Percentiles rank a stretch among this genome's conserved stretches.
phyloP scores from a whole-genome alignment of 2,329 filamentous ascomycete species.

The Paramyrothecium roridum region DNA sequence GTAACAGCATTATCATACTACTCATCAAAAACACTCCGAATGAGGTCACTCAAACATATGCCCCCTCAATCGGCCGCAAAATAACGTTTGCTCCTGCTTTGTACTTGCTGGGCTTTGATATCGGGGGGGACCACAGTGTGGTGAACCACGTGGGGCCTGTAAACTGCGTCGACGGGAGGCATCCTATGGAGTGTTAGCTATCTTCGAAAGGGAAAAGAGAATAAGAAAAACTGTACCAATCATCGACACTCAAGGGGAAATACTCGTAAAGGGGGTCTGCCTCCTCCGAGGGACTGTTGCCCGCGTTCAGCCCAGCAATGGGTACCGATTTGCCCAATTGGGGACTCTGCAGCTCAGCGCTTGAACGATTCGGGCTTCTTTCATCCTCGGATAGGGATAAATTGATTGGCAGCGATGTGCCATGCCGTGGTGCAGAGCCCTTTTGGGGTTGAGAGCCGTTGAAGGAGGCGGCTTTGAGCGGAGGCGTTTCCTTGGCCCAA shows the following conservation, averaged over 20 bases:
- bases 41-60: neutral
- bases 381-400: conserved; percentile 60
- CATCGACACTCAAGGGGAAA: conserved; percentile 85
- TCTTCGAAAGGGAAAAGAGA: neutral
- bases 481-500: conserved; percentile 35
- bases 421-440: conserved; percentile 19
- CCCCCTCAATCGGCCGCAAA: conserved; percentile 59
- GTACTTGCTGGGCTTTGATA: conserved; percentile 64
- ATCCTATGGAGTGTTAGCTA: conserved; percentile 48
- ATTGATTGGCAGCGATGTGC: conserved; percentile 39
- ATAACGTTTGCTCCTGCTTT: conserved; percentile 67
- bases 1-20: no score
- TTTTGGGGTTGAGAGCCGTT: conserved; percentile 14
- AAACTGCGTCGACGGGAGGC: conserved; percentile 85
- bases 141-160: conserved; percentile 89
- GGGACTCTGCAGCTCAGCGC: conserved; percentile 49
- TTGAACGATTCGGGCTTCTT: conserved; percentile 50
- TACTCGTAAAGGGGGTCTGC: conserved; percentile 90
- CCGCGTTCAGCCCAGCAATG: conserved; percentile 31
- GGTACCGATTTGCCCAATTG: conserved; percentile 37
- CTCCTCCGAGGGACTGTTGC: conserved; percentile 67
- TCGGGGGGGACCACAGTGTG: conserved; percentile 72
- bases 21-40: no score
- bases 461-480: neutral
- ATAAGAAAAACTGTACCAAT: conserved; percentile 55